These are phyloP conservation scores for Entomortierella beljakovae DNA, from an alignment of 192 early-diverging fungal genomes.

Conservation along the genomic window DNA sequence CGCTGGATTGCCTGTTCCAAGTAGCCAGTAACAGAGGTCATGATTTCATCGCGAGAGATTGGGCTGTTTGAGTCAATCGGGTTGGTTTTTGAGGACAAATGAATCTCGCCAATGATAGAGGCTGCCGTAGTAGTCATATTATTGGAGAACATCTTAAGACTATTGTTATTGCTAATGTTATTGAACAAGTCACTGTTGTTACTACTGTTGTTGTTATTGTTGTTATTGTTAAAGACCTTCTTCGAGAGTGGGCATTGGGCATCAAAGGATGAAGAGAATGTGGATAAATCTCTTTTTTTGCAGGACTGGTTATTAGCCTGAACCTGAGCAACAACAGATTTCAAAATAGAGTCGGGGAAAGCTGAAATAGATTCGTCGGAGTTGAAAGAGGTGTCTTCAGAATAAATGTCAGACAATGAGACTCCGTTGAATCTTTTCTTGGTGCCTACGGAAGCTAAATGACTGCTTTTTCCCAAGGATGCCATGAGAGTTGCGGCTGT, in stretches of 20 bases:
- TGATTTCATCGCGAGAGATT: slow-evolving; percentile 28
- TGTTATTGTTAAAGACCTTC: background rate
- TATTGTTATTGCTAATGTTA: too few relatives aligned
- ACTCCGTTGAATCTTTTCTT: slow-evolving; percentile 49
- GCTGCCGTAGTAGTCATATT: slow-evolving; percentile 11
- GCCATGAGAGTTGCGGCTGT: slow-evolving; percentile 32
- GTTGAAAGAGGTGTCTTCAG: slow-evolving; percentile 40
- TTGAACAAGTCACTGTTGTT: too few relatives aligned
- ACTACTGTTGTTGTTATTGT: too few relatives aligned
- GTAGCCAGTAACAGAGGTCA: slow-evolving; percentile 43
- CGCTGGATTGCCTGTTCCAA: slow-evolving; percentile 46
- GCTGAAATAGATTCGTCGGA: slow-evolving; percentile 49
- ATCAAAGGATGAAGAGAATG: slow-evolving; percentile 42
- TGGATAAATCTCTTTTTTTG: slow-evolving; percentile 39
- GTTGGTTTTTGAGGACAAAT: background rate
- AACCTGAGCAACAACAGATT: background rate
- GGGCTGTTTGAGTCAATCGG: background rate
- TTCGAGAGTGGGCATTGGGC: slow-evolving; percentile 41
- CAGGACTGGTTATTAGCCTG: slow-evolving; percentile 1
- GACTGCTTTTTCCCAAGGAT: slow-evolving; percentile 1
- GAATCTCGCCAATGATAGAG: slow-evolving; percentile 10
- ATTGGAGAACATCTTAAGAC: slow-evolving; percentile 2
- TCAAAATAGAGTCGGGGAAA: slow-evolving; percentile 41
- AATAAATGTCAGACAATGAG: slow-evolving; percentile 54
- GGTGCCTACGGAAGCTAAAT: background rate